Evolutionary conservation across 2,329 filamentous ascomycete genomes (phyloP).

Genomic region (Arthrobotrys sphaeroides): DNA sequence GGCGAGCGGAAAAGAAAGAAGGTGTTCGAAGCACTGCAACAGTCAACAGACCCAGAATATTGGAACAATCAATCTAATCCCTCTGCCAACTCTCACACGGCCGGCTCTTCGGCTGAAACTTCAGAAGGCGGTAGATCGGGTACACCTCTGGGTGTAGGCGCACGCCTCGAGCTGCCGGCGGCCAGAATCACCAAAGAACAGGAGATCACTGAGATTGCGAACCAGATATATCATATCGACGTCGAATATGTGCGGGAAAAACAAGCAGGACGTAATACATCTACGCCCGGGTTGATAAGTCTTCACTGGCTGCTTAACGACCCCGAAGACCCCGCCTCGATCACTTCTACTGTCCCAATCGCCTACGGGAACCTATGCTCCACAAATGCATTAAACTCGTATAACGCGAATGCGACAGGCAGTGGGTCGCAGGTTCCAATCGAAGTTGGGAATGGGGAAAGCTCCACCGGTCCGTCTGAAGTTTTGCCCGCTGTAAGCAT

Average conservation of each 20-base stretch:
- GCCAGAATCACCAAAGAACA: neutral
- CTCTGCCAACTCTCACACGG: neutral
- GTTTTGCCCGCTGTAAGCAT: neutral
- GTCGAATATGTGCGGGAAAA: constrained; percentile 4
- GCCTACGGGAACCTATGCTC: neutral
- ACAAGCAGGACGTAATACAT: neutral
- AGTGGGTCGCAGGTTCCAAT: neutral
- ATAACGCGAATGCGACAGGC: neutral
- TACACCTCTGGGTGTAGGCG: too few relatives aligned
- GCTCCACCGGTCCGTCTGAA: neutral
- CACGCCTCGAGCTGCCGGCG: neutral
- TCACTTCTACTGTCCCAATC: neutral
- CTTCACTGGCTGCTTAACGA: constrained; percentile 48
- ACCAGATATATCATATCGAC: constrained; percentile 28
- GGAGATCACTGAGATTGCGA: constrained; percentile 34
- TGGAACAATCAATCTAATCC: neutral
- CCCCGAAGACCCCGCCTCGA: neutral
- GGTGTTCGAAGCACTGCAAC: constrained; percentile 25
- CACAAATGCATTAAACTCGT: neutral
- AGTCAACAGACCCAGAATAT: constrained; percentile 23
- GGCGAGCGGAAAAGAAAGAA: constrained; percentile 45
- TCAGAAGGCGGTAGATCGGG: too few relatives aligned
- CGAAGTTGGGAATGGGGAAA: neutral
- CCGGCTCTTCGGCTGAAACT: too few relatives aligned
- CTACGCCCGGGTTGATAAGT: constrained; percentile 17